These are phyloP conservation scores for Nicotiana benthamiana DNA, from an alignment of 257 asterid species.

Conservation along the genomic window DNA sequence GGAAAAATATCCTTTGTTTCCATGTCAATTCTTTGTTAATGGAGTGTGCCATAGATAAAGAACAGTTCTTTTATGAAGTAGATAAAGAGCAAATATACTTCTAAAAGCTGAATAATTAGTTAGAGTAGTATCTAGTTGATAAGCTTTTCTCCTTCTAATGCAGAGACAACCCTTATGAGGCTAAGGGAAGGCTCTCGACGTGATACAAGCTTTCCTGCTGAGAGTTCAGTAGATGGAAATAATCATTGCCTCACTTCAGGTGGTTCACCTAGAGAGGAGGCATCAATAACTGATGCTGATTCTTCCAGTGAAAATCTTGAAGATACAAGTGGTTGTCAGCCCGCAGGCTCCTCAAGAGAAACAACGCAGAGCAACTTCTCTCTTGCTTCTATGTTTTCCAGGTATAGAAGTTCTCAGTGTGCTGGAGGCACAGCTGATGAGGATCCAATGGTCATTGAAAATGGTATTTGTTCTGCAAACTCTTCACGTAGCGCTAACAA, in stretches of 20 bases:
- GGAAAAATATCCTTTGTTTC: background rate
- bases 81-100: background rate
- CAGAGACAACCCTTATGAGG: slow-evolving; percentile 70
- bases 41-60: background rate
- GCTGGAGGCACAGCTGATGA: slow-evolving; percentile 13
- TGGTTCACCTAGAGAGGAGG: slow-evolving; percentile 18
- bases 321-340: slow-evolving; percentile 18
- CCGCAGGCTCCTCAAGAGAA: slow-evolving; percentile 15
- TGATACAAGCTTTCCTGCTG: slow-evolving; percentile 21
- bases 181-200: slow-evolving; percentile 64
- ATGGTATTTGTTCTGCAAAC: slow-evolving; percentile 18
- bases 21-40: background rate
- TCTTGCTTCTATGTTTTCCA: slow-evolving; percentile 51
- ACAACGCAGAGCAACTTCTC: slow-evolving; percentile 30
- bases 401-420: slow-evolving; percentile 29
- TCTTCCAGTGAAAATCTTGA: slow-evolving; percentile 23
- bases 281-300: slow-evolving; percentile 20
- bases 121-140: background rate
- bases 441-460: slow-evolving; percentile 20
- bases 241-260: slow-evolving; percentile 17
- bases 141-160: slow-evolving; percentile 6
- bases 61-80: background rate
- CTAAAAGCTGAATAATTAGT: background rate
- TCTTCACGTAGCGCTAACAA: slow-evolving; percentile 19
- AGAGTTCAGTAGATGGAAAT: slow-evolving; percentile 18